These are phyloP conservation scores for Populus nigra DNA, from an alignment of 345 rosid genomes.

Conservation along the genomic window DNA sequence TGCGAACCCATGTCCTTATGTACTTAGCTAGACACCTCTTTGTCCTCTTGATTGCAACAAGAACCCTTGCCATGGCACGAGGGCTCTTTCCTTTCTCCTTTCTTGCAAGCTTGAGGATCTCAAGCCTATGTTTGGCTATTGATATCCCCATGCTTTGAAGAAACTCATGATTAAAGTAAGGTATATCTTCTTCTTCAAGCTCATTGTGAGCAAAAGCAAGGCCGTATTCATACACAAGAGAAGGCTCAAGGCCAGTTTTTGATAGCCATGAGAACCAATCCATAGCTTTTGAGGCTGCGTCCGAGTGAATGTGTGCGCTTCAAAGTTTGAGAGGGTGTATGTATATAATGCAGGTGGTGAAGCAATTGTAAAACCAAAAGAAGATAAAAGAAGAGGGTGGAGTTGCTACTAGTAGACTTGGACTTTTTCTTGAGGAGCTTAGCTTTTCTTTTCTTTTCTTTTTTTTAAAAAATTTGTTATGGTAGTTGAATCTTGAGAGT, in stretches of 20 bases:
- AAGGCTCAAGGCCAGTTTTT: conserved; percentile 64
- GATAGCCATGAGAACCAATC: conserved; percentile 98
- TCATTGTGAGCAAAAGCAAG: conserved; percentile 75
- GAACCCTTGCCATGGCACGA: conserved; percentile 47
- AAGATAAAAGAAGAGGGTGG: not conserved
- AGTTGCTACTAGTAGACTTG: not conserved
- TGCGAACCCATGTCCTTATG: conserved; percentile 45
- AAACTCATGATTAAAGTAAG: conserved; percentile 87
- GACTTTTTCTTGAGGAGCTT: not conserved
- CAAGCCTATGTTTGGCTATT: conserved; percentile 90
- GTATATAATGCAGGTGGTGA: not conserved
- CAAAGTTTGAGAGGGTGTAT: not conserved
- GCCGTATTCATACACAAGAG: conserved; percentile 75
- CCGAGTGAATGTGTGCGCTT: not conserved
- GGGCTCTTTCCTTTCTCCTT: conserved; percentile 35
- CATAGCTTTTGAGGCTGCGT: conserved; percentile 33
- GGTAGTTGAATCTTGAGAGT: conserved; percentile 26
- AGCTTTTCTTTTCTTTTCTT: not conserved
- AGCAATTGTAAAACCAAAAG: not conserved
- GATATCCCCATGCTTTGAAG: conserved; percentile 97
- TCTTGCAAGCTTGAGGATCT: conserved; percentile 83
- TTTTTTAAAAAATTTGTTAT: not conserved
- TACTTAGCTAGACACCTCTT: conserved; percentile 45
- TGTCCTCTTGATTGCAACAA: conserved; percentile 61
- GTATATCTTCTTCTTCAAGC: conserved; percentile 77